Conservation (phyloP, 2,329 filamentous ascomycete species). For the Hypomyces rosellus region DNA sequence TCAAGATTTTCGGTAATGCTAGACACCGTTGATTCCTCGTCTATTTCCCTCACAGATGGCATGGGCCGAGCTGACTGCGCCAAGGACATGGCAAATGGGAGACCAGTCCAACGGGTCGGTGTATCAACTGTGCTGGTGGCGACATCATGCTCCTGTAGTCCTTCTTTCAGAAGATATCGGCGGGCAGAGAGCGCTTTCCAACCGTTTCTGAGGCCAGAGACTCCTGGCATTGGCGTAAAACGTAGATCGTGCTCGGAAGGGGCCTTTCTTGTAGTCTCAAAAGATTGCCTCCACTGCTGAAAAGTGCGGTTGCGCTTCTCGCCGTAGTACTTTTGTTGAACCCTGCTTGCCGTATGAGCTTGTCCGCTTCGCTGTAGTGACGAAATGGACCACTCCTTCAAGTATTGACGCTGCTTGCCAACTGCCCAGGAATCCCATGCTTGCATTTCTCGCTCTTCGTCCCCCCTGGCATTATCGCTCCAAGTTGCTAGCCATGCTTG, state of each 20-base stretch:
- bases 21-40: constrained; percentile 19
- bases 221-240: constrained; percentile 5
- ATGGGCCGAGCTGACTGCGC: constrained; percentile 22
- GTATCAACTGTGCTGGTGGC: constrained; percentile 28
- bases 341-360: constrained; percentile 30
- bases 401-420: constrained; percentile 25
- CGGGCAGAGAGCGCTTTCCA: constrained; percentile 21
- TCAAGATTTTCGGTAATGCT: constrained; percentile 6
- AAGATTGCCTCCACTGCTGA: constrained; percentile 25
- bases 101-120: constrained; percentile 42
- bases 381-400: constrained; percentile 33
- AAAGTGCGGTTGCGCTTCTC: constrained; percentile 26
- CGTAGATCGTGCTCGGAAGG: constrained; percentile 2
- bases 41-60: constrained; percentile 25
- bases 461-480: constrained; percentile 15
- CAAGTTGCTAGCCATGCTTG: constrained; percentile 19
- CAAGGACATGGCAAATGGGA: constrained; percentile 31
- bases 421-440: constrained; percentile 27
- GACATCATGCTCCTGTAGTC: constrained; percentile 17
- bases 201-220: constrained; percentile 17
- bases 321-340: constrained; percentile 25
- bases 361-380: constrained; percentile 31
- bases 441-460: constrained; percentile 20
- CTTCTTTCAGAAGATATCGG: constrained; percentile 18
- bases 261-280: constrained; percentile 13